Percentiles rank a stretch among this genome's conserved stretches.
Conservation (phyloP, 1,139 yeast species). For the Saccharomyces hybrid region DNA sequence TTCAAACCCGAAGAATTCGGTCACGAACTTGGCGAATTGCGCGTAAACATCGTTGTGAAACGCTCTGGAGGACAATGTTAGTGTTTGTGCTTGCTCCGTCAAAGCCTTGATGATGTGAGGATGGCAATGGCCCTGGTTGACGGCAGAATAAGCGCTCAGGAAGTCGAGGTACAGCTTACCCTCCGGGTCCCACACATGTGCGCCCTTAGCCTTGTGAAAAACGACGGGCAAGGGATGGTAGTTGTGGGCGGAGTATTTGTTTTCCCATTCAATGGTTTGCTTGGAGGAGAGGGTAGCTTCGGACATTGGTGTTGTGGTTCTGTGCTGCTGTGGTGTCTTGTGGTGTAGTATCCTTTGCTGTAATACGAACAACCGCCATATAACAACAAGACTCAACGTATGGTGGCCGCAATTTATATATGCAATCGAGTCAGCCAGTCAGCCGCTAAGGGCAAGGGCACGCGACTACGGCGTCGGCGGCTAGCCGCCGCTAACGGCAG, state of each 20-base stretch:
- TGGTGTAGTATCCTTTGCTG: neutral
- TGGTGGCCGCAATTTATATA: neutral
- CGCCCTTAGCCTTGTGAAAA: slow-evolving; percentile 77
- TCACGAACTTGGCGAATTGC: slow-evolving; percentile 75
- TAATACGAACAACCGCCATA: no score
- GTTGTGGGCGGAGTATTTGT: slow-evolving; percentile 87
- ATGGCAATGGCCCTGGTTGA: slow-evolving; percentile 97
- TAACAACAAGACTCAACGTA: neutral
- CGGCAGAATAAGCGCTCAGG: slow-evolving; percentile 91
- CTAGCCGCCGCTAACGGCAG: slow-evolving; percentile 1
- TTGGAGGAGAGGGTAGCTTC: slow-evolving; percentile 43
- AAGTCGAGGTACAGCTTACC: slow-evolving; percentile 83
- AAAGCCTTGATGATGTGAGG: slow-evolving; percentile 85
- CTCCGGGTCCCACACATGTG: slow-evolving; percentile 97
- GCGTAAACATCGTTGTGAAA: slow-evolving; percentile 89
- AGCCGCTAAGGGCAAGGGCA: slow-evolving; percentile 1
- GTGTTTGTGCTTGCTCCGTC: slow-evolving; percentile 73
- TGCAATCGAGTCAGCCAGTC: neutral
- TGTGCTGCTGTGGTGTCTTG: neutral
- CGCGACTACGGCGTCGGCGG: neutral
- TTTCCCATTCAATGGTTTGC: slow-evolving; percentile 63
- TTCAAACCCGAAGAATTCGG: slow-evolving; percentile 85
- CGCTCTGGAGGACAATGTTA: slow-evolving; percentile 88
- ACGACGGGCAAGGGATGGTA: slow-evolving; percentile 97
- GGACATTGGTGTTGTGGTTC: neutral